These are phyloP conservation scores for Blyttiomyces sp. DNA, from an alignment of 371 early-diverging fungal genomes.

Conservation along the genomic window DNA sequence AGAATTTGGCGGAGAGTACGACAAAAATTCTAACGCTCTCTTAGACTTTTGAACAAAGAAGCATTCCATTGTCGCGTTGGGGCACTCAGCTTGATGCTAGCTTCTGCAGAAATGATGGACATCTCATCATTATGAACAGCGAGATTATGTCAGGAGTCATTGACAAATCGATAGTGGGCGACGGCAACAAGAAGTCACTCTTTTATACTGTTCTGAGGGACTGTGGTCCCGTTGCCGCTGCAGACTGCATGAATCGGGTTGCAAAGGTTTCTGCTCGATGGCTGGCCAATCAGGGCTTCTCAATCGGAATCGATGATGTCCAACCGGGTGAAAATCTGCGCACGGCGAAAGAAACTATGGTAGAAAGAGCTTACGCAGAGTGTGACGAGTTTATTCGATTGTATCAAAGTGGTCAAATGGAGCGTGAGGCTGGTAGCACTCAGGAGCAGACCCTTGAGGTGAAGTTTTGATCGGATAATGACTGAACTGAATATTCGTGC, in stretches of 20 bases:
- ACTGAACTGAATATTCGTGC: background rate
- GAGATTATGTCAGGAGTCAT: slow-evolving; percentile 93
- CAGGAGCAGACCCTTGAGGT: slow-evolving; percentile 86
- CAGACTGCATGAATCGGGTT: slow-evolving; percentile 90
- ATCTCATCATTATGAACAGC: slow-evolving; percentile 84
- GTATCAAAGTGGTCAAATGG: slow-evolving; percentile 69
- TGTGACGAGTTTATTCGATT: slow-evolving; percentile 82
- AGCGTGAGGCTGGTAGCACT: slow-evolving; percentile 85
- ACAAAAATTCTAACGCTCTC: no score
- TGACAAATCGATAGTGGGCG: slow-evolving; percentile 96
- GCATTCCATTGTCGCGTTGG: background rate
- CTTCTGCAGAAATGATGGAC: slow-evolving; percentile 89
- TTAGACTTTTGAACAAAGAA: background rate
- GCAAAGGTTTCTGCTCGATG: slow-evolving; percentile 93
- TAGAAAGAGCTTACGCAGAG: slow-evolving; percentile 75
- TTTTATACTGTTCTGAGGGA: slow-evolving; percentile 93
- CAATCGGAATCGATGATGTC: slow-evolving; percentile 98
- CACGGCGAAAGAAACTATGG: slow-evolving; percentile 74
- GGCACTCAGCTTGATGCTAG: slow-evolving; percentile 44
- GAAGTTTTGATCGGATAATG: no score
- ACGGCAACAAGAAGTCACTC: slow-evolving; percentile 91
- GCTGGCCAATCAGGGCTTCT: slow-evolving; percentile 93
- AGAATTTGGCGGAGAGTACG: background rate
- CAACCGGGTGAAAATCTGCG: slow-evolving; percentile 77
- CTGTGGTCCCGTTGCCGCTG: slow-evolving; percentile 83